Conservation (phyloP, 352 stramenopile genomes). For the Pythium sp. region DNA sequence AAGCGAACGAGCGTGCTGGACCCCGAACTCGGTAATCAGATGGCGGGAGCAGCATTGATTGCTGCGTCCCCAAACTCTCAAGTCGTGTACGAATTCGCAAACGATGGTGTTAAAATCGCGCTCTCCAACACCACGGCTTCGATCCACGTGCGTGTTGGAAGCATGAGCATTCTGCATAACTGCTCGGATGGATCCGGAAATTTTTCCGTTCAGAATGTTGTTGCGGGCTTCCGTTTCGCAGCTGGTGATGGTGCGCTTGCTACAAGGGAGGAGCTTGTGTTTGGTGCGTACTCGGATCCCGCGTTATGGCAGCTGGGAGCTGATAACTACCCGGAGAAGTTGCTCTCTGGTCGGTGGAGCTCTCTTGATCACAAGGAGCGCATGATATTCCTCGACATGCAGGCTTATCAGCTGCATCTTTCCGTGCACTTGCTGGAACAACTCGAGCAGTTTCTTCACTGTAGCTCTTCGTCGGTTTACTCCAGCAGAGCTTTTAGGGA, state of each 20-base stretch:
- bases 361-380: constrained; percentile 28
- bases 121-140: constrained; percentile 28
- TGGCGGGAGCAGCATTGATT: neutral
- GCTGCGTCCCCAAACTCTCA: neutral
- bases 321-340: constrained; percentile 70
- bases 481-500: neutral
- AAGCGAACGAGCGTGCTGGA: neutral
- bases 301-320: constrained; percentile 65
- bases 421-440: constrained; percentile 48
- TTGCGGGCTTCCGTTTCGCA: constrained; percentile 36
- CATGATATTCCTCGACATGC: constrained; percentile 66
- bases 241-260: neutral
- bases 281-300: constrained; percentile 65
- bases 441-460: constrained; percentile 27
- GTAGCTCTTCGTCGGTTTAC: neutral
- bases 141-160: constrained; percentile 59
- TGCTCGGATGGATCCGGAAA: constrained; percentile 22
- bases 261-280: constrained; percentile 56
- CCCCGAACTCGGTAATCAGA: neutral
- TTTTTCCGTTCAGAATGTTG: constrained; percentile 64
- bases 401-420: constrained; percentile 66
- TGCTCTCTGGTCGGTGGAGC: constrained; percentile 60
- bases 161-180: constrained; percentile 33
- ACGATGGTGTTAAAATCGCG: constrained; percentile 58
- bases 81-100: constrained; percentile 27